phyloP scores from a whole-genome alignment of 495 filamentous ascomycete genomes.

The Clavariopsis aquatica region DNA sequence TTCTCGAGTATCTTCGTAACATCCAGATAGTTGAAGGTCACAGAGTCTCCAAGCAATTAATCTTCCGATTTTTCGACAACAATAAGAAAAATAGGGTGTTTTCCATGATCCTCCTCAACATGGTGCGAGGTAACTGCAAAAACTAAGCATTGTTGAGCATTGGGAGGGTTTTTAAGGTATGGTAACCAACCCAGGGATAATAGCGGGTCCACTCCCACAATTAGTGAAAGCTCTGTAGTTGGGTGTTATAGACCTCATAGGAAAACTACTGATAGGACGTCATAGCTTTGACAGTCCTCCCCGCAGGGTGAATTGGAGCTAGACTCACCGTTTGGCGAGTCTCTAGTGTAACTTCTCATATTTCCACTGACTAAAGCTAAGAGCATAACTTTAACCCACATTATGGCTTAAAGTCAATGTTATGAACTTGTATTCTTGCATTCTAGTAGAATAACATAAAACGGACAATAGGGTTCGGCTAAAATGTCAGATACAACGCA shows the following conservation, averaged over 20 bases:
- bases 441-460: too few species aligned
- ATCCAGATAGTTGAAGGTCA: constrained; percentile 50
- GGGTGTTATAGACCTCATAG: background rate
- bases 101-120: constrained; percentile 40
- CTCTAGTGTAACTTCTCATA: background rate
- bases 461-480: too few species aligned
- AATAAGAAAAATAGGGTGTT: constrained; percentile 44
- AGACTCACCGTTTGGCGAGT: background rate
- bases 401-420: background rate
- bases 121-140: background rate
- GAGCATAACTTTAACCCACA: background rate
- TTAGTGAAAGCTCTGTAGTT: background rate
- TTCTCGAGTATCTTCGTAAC: constrained; percentile 55
- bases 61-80: constrained; percentile 53
- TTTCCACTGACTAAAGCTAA: too few species aligned
- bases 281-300: background rate
- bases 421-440: background rate
- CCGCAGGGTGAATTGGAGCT: background rate
- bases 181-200: background rate
- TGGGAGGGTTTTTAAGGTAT: background rate
- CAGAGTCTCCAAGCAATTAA: constrained; percentile 53
- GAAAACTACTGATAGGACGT: background rate
- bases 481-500: too few species aligned
- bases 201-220: background rate
- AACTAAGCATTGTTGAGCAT: background rate